phyloP scores from a whole-genome alignment of 768 basidiomycete species.

The Boletus pseudo-olivaceus region DNA sequence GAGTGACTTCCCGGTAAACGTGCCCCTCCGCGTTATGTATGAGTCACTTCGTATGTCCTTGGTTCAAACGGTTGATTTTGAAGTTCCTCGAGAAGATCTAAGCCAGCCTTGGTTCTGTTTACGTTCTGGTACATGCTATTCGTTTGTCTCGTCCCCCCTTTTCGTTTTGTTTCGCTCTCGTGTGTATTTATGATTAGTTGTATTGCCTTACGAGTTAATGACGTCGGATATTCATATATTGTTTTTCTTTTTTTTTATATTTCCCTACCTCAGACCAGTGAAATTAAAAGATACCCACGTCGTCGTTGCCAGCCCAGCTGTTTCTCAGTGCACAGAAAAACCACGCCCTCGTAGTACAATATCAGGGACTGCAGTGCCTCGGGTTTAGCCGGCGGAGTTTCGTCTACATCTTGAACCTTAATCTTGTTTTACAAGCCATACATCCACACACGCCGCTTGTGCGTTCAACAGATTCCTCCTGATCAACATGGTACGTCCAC shows the following conservation, averaged over 20 bases:
- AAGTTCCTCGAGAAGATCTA: neutral
- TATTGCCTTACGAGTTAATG: constrained; percentile 14
- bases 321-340: neutral
- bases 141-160: constrained; percentile 1
- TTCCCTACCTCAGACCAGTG: neutral
- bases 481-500: constrained; percentile 24
- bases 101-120: constrained; percentile 6
- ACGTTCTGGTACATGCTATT: constrained; percentile 19
- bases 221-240: constrained; percentile 1
- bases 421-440: constrained; percentile 13
- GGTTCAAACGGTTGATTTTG: neutral
- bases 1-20: constrained; percentile 8
- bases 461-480: neutral
- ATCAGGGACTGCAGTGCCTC: neutral
- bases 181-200: constrained; percentile 21
- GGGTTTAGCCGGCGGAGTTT: constrained; percentile 23
- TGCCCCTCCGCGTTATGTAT: neutral
- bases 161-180: constrained; percentile 7
- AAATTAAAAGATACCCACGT: constrained; percentile 9
- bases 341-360: neutral
- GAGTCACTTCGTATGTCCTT: constrained; percentile 1
- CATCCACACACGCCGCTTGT: constrained; percentile 10
- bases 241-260: neutral
- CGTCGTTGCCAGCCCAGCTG: neutral
- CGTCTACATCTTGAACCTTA: constrained; percentile 14